Evolutionary conservation across 306 rosid species (phyloP).

Genomic region (Vachellia collinsii): DNA sequence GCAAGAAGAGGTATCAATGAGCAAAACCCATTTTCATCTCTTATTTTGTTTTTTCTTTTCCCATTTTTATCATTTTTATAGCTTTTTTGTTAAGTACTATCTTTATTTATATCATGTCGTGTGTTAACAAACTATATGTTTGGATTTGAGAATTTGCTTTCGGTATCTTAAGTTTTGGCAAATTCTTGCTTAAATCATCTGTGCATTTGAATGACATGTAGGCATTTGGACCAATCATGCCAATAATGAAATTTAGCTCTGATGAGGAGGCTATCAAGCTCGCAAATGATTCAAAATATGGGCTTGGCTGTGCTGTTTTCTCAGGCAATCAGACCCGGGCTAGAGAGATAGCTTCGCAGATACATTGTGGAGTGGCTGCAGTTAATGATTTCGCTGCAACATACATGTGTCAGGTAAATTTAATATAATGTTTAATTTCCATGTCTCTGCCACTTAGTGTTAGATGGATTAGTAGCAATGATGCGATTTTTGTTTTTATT

Average conservation of each 20-base stretch:
- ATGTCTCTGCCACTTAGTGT: neutral
- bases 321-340: conserved; percentile 83
- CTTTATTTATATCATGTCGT: conserved; percentile 18
- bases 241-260: conserved; percentile 83
- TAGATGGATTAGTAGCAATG: neutral
- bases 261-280: conserved; percentile 82
- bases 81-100: conserved; percentile 1
- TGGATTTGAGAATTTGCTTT: conserved; percentile 13
- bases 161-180: conserved; percentile 19
- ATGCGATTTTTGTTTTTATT: neutral
- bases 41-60: neutral
- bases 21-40: conserved; percentile 3
- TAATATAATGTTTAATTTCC: neutral
- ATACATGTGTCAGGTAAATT: conserved; percentile 86
- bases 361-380: conserved; percentile 79
- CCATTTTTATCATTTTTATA: conserved; percentile 15
- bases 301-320: conserved; percentile 95
- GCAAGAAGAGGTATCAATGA: conserved; percentile 87
- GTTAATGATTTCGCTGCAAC: conserved; percentile 79
- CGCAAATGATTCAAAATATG: conserved; percentile 87
- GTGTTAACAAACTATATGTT: conserved; percentile 27
- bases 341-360: conserved; percentile 77
- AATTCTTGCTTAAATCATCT: conserved; percentile 30
- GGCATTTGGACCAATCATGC: conserved; percentile 96
- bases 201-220: conserved; percentile 39